These are phyloP conservation scores for Alliaria petiolata DNA, from an alignment of 345 rosid species.

Conservation along the genomic window DNA sequence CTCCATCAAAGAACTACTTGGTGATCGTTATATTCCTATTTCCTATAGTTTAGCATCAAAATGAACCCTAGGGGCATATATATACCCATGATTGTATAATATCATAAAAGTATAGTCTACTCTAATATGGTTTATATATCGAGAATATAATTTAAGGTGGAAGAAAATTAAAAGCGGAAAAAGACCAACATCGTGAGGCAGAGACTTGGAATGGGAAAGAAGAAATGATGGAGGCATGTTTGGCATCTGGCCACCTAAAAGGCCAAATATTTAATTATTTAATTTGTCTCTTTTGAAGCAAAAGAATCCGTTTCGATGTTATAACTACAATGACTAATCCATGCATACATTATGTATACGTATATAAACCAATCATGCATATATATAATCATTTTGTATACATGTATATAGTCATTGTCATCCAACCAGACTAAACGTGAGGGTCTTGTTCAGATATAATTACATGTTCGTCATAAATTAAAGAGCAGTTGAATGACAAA, in stretches of 20 bases:
- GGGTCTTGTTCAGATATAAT: slow-evolving; percentile 9
- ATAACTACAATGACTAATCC: slow-evolving; percentile 20
- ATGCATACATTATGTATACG: not conserved
- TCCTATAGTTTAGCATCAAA: no score
- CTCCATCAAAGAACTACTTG: no score
- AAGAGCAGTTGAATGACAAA: not conserved
- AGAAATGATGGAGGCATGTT: slow-evolving; percentile 37
- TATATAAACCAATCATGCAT: not conserved
- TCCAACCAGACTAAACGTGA: slow-evolving; percentile 22
- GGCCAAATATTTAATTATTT: slow-evolving; percentile 29
- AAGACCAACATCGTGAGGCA: slow-evolving; percentile 31
- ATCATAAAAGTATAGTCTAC: not conserved
- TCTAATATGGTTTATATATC: not conserved
- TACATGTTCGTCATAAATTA: not conserved
- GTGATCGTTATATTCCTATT: no score
- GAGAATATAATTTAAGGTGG: not conserved
- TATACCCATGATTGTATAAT: not conserved
- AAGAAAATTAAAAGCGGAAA: slow-evolving; percentile 1
- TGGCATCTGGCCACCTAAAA: slow-evolving; percentile 36
- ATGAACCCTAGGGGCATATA: no score
- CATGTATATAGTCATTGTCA: slow-evolving; percentile 18
- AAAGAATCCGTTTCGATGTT: slow-evolving; percentile 29
- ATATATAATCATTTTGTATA: not conserved
- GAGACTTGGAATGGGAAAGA: slow-evolving; percentile 18
- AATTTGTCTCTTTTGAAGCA: slow-evolving; percentile 26